A percentile compares a stretch with the other conserved stretches of the same genome.
phyloP scores from a whole-genome alignment of 2,329 filamentous ascomycete genomes.

The Diplodia sapinea region DNA sequence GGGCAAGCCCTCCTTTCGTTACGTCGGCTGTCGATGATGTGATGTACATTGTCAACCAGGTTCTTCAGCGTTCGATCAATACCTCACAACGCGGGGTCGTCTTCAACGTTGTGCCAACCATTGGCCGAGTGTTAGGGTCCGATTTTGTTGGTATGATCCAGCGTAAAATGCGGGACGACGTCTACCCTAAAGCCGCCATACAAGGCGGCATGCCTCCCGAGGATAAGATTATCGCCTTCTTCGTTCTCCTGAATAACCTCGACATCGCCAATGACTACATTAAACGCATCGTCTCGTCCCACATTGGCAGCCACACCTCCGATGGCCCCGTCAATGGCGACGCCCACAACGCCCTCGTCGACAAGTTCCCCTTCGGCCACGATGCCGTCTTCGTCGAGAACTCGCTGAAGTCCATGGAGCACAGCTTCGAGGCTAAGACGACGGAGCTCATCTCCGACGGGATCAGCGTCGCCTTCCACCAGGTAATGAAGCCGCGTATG shows the following conservation, averaged over 20 bases:
- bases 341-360: constrained; percentile 51
- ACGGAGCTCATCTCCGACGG: constrained; percentile 83
- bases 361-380: constrained; percentile 79
- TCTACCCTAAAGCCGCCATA: constrained; percentile 79
- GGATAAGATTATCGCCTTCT: constrained; percentile 84
- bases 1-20: constrained; percentile 84
- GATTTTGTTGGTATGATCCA: constrained; percentile 98
- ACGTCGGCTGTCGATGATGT: constrained; percentile 96
- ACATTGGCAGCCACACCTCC: constrained; percentile 52
- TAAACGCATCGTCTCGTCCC: constrained; percentile 77
- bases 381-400: constrained; percentile 74
- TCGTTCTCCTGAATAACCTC: constrained; percentile 93
- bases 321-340: constrained; percentile 47
- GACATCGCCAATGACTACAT: constrained; percentile 93
- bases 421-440: constrained; percentile 76
- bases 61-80: constrained; percentile 82
- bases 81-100: constrained; percentile 84
- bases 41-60: constrained; percentile 97
- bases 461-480: constrained; percentile 82
- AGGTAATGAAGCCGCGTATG: constrained; percentile 83
- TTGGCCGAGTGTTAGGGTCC: constrained; percentile 79
- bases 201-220: constrained; percentile 86
- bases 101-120: constrained; percentile 75
- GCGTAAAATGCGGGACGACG: constrained; percentile 95
- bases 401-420: constrained; percentile 71